phyloP scores from a whole-genome alignment of 1,284 basidiomycete species.

The Uromyces viciae-fabae region DNA sequence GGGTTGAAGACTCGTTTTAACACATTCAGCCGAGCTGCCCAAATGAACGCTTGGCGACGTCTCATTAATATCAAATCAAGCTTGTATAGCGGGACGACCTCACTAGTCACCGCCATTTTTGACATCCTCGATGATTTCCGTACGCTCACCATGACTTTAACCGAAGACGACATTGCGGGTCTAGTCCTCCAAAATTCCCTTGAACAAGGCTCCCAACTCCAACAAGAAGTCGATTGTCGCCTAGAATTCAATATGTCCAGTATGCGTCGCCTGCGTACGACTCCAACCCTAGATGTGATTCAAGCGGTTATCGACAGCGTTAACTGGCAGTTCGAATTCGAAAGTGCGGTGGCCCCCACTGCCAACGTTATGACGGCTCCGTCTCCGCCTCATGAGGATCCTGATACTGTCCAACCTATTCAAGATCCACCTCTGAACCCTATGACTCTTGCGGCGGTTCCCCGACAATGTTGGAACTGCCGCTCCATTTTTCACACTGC shows the following conservation, averaged over 20 bases:
- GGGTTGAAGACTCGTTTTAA: background rate
- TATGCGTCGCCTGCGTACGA: background rate
- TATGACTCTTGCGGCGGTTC: background rate
- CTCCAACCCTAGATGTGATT: background rate
- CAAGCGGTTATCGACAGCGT: background rate
- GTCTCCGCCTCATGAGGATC: background rate
- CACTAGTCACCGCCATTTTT: too few relatives aligned
- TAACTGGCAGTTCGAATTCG: background rate
- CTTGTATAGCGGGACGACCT: too few relatives aligned
- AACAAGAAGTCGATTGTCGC: background rate
- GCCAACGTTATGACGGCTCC: background rate
- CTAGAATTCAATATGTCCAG: background rate
- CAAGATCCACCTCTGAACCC: background rate
- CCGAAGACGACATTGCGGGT: background rate
- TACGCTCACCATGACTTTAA: background rate
- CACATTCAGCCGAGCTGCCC: background rate
- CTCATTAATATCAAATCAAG: too few relatives aligned
- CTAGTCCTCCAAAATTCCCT: background rate
- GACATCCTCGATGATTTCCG: background rate
- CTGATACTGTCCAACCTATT: background rate
- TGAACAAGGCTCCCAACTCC: background rate
- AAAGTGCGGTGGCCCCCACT: background rate
- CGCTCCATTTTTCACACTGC: background rate
- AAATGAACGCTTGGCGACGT: background rate
- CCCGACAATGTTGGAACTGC: background rate